Conservation (phyloP, 495 filamentous ascomycete genomes). For the Hypomontagnella submonticulosa region DNA sequence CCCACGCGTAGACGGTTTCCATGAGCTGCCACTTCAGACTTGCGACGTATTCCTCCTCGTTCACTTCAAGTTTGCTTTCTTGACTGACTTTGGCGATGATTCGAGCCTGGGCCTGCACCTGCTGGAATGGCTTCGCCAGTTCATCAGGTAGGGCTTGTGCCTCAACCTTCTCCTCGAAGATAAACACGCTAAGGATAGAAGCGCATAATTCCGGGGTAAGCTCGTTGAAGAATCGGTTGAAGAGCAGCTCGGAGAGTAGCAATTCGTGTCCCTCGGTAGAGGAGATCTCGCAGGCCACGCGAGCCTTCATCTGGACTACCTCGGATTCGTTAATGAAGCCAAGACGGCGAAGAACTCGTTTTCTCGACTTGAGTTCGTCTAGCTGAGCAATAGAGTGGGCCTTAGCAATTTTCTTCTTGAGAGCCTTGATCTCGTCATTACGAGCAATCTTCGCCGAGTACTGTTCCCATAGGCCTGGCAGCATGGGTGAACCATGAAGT, state of each 20-base stretch:
- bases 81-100: conserved; percentile 90
- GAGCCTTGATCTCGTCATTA: conserved; percentile 78
- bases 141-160: conserved; percentile 80
- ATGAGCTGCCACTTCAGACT: conserved; percentile 93
- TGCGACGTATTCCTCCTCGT: conserved; percentile 90
- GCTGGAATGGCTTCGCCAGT: conserved; percentile 82
- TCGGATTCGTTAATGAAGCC: conserved; percentile 95
- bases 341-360: conserved; percentile 94
- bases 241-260: conserved; percentile 89
- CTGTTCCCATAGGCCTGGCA: conserved; percentile 83
- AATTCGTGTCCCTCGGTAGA: conserved; percentile 89
- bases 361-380: conserved; percentile 94
- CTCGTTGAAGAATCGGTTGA: conserved; percentile 98
- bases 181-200: conserved; percentile 87
- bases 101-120: conserved; percentile 85
- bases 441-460: conserved; percentile 84
- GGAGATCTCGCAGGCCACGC: conserved; percentile 94
- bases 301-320: conserved; percentile 93
- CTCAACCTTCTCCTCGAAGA: conserved; percentile 94
- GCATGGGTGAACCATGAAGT: conserved; percentile 84
- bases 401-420: conserved; percentile 85
- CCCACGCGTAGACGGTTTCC: conserved; percentile 95
- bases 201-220: conserved; percentile 87
- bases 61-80: conserved; percentile 89
- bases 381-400: conserved; percentile 88